A percentile compares a stretch with the other conserved stretches of the same genome.
phyloP scores from a whole-genome alignment of 2,329 filamentous ascomycete genomes.

The Tolypocladium amazonense region DNA sequence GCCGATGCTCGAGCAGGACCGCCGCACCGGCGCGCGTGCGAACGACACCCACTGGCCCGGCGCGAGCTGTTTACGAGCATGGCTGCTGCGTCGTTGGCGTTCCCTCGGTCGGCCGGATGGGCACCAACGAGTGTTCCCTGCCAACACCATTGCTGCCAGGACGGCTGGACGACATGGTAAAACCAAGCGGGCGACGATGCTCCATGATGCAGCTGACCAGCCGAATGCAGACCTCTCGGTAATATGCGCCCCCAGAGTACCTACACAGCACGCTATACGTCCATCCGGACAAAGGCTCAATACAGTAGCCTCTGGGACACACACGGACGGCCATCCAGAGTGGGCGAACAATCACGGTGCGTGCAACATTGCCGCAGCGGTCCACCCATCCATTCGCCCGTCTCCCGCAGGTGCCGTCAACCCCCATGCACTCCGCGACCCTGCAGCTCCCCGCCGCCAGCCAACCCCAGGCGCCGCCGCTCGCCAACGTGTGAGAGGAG shows the following conservation, averaged over 20 bases:
- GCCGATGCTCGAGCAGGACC: background rate
- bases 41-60: background rate
- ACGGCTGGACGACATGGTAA: background rate
- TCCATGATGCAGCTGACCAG: background rate
- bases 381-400: background rate
- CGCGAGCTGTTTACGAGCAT: background rate
- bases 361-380: background rate
- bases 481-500: constrained; percentile 3
- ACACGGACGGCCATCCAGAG: background rate
- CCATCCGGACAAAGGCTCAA: background rate
- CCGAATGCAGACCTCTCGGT: background rate
- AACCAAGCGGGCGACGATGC: background rate
- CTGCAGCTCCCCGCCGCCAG: constrained; percentile 6
- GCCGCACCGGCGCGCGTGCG: background rate
- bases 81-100: background rate
- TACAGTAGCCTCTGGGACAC: background rate
- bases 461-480: constrained; percentile 4
- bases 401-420: constrained; percentile 5
- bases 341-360: background rate
- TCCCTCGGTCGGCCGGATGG: background rate
- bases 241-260: background rate
- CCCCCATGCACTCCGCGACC: constrained; percentile 7
- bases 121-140: background rate
- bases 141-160: background rate
- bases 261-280: background rate